These are phyloP conservation scores for Mucor piriformis DNA, from an alignment of 371 early-diverging fungal species.

Conservation along the genomic window DNA sequence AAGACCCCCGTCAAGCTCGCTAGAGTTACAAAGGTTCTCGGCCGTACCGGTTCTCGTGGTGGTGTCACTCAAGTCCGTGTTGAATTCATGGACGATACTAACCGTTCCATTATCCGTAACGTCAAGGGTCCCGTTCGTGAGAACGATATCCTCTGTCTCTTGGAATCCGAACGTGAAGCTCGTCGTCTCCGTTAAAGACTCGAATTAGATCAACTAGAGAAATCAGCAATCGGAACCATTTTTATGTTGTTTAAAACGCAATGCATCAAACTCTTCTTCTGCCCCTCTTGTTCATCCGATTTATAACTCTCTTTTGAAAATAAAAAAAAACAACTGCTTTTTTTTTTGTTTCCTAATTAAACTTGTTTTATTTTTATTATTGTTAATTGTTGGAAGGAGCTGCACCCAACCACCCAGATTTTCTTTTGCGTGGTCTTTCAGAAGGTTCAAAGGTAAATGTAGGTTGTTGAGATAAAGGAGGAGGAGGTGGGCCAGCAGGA, in stretches of 20 bases:
- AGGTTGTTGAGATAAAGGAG: neutral
- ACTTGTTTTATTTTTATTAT: neutral
- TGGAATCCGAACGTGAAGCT: conserved; percentile 99
- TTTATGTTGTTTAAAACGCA: neutral
- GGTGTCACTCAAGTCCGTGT: conserved; percentile 99
- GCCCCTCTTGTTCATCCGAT: no score
- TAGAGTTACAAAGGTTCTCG: conserved; percentile 94
- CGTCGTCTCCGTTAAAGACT: conserved; percentile 92
- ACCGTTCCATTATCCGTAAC: conserved; percentile 98
- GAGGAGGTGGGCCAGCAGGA: neutral
- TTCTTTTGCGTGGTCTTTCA: conserved; percentile 20
- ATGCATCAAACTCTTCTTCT: no score
- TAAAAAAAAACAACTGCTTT: no score
- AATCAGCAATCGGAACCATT: no score
- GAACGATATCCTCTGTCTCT: conserved; percentile 93
- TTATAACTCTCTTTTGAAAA: no score
- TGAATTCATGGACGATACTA: conserved; percentile 95
- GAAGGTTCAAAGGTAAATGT: neutral
- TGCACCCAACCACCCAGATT: conserved; percentile 20
- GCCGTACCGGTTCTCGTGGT: conserved; percentile 99
- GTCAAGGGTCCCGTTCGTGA: conserved; percentile 99
- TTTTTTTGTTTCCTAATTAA: neutral
- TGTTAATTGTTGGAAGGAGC: conserved; percentile 8
- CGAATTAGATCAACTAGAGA: no score
- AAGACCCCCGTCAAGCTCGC: conserved; percentile 89